phyloP scores from a whole-genome alignment of 2,329 filamentous ascomycete genomes.

The Orbilia quercus region DNA sequence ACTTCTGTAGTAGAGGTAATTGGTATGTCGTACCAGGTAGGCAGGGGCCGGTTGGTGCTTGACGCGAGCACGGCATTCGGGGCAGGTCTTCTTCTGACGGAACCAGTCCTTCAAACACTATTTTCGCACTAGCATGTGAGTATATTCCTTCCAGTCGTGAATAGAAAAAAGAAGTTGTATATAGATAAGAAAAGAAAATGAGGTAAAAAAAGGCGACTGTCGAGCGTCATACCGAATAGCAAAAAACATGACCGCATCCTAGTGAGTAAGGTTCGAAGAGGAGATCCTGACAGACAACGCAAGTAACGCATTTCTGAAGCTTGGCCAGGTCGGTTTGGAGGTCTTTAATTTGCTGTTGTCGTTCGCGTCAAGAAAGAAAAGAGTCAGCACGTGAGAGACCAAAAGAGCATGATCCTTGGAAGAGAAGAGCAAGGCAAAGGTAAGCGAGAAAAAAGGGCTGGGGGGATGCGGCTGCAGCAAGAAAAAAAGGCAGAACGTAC shows the following conservation, averaged over 20 bases:
- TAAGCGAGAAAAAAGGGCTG: conserved; percentile 36
- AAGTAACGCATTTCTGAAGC: conserved; percentile 60
- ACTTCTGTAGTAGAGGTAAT: background rate
- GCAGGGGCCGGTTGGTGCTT: conserved; percentile 59
- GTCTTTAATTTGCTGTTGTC: conserved; percentile 61
- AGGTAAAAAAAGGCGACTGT: background rate
- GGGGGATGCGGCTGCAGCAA: conserved; percentile 17
- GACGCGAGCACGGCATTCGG: conserved; percentile 59
- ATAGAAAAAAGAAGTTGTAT: too few species aligned
- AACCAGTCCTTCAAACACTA: conserved; percentile 60
- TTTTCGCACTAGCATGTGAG: background rate
- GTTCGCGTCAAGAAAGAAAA: conserved; percentile 59
- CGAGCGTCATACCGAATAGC: conserved; percentile 58
- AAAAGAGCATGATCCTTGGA: conserved; percentile 31
- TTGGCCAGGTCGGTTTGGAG: conserved; percentile 58
- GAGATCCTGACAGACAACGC: conserved; percentile 61
- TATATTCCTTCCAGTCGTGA: background rate
- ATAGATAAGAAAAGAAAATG: too few species aligned
- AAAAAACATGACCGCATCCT: conserved; percentile 60
- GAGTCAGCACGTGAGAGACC: conserved; percentile 34
- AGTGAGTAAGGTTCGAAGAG: conserved; percentile 61
- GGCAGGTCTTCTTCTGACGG: conserved; percentile 59
- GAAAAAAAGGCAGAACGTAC: too few species aligned
- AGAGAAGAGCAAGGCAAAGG: background rate
- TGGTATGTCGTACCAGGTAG: conserved; percentile 57